phyloP scores from a whole-genome alignment of 225 moss, liverwort and hornwort species.

The Anthoceros angustus region DNA sequence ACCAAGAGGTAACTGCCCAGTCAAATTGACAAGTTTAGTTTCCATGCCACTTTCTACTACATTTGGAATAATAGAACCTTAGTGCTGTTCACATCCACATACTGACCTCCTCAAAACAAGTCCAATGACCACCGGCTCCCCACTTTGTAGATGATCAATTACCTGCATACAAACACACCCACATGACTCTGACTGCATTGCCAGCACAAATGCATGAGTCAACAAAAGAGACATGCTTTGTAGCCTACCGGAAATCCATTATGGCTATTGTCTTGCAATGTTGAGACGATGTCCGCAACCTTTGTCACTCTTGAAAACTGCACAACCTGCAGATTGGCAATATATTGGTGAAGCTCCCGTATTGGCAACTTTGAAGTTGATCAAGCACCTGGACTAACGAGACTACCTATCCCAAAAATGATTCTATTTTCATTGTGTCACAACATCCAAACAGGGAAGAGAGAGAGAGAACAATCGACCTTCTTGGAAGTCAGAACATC shows the following conservation, averaged over 20 bases:
- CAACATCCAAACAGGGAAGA: neutral
- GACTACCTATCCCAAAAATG: too few relatives aligned
- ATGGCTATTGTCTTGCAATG: slow-evolving; percentile 62
- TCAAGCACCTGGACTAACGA: too few relatives aligned
- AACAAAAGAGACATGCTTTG: slow-evolving; percentile 3
- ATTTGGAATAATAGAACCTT: neutral
- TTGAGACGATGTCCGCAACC: slow-evolving; percentile 61
- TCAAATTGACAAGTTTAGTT: neutral
- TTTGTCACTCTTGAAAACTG: slow-evolving; percentile 70
- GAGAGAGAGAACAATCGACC: slow-evolving; percentile 19
- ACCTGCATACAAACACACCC: slow-evolving; percentile 28
- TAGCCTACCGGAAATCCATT: slow-evolving; percentile 80
- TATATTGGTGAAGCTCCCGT: too few relatives aligned
- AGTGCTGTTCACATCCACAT: neutral
- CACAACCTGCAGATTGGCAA: slow-evolving; percentile 38
- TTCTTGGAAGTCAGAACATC: slow-evolving; percentile 70
- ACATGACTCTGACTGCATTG: neutral
- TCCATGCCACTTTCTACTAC: neutral
- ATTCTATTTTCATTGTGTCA: neutral
- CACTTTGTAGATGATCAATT: slow-evolving; percentile 63
- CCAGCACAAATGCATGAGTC: neutral
- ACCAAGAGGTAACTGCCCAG: slow-evolving; percentile 75
- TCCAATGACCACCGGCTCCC: slow-evolving; percentile 86
- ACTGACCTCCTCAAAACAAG: slow-evolving; percentile 73
- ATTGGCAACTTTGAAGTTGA: too few relatives aligned